Percentiles rank a stretch among this genome's conserved stretches.
phyloP scores from a whole-genome alignment of 768 basidiomycete genomes.

The Lactifluus pinguis region DNA sequence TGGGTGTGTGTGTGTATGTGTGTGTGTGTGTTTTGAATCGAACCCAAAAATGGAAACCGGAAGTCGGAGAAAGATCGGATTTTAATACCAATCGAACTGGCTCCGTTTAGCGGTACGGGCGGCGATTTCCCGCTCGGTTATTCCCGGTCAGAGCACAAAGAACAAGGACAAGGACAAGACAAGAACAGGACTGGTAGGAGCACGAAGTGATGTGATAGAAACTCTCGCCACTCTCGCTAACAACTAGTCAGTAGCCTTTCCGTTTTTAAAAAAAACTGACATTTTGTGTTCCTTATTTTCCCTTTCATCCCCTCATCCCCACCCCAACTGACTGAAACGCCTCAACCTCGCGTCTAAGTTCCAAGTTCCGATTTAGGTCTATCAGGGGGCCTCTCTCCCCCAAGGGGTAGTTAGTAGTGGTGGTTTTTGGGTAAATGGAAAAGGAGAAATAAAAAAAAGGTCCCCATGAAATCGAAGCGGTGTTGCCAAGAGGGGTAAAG shows the following conservation, averaged over 20 bases:
- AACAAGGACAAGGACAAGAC: neutral
- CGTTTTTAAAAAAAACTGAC: neutral
- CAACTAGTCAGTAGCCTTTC: neutral
- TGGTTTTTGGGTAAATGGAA: neutral
- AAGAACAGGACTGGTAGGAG: too few species aligned
- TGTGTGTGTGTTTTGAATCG: too few species aligned
- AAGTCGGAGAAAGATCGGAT: constrained; percentile 10
- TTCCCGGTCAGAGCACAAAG: neutral
- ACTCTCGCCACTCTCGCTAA: too few species aligned
- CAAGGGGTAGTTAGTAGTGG: neutral
- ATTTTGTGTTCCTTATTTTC: neutral
- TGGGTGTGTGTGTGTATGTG: too few species aligned
- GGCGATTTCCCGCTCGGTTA: neutral
- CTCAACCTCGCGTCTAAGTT: neutral
- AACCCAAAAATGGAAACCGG: neutral
- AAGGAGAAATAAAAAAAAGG: too few species aligned
- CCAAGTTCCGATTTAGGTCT: neutral
- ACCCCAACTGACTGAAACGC: neutral
- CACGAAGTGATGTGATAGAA: neutral
- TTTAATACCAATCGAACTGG: constrained; percentile 2
- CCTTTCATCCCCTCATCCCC: neutral
- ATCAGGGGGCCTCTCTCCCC: neutral
- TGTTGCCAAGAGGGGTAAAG: constrained; percentile 10
- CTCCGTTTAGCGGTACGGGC: neutral
- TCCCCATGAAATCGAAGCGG: constrained; percentile 1